phyloP scores from a whole-genome alignment of 352 stramenopile species.

The Hyaloperonospora brassicae region DNA sequence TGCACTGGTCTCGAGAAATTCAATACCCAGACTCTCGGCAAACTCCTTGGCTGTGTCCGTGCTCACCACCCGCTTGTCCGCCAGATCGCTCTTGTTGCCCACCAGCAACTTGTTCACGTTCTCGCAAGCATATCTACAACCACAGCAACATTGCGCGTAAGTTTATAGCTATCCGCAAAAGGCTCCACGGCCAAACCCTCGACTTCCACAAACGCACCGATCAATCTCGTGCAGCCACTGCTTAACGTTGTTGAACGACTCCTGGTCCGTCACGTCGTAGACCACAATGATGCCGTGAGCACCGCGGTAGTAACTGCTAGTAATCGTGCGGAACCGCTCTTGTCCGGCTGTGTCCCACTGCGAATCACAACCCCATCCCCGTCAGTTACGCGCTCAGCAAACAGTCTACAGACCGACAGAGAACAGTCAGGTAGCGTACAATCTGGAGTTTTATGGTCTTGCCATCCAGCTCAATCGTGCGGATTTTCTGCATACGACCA shows the following conservation, averaged over 20 bases:
- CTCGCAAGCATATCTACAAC: constrained; percentile 91
- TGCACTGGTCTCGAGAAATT: constrained; percentile 85
- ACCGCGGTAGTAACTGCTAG: constrained; percentile 97
- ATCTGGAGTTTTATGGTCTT: constrained; percentile 99
- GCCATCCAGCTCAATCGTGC: constrained; percentile 97
- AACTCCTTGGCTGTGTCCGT: constrained; percentile 90
- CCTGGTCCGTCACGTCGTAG: constrained; percentile 98
- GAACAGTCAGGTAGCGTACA: constrained; percentile 37
- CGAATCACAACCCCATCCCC: constrained; percentile 10
- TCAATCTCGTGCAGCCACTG: constrained; percentile 95
- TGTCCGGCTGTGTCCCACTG: constrained; percentile 99
- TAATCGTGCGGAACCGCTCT: constrained; percentile 99
- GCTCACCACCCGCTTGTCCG: constrained; percentile 90
- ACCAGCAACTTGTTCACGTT: constrained; percentile 96
- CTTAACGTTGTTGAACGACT: constrained; percentile 97
- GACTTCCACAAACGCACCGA: constrained; percentile 28
- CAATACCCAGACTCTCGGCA: constrained; percentile 79
- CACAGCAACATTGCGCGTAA: constrained; percentile 4
- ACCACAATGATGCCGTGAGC: constrained; percentile 99
- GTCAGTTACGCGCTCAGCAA: background rate
- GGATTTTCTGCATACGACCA: constrained; percentile 89
- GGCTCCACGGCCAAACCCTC: background rate
- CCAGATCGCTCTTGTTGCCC: constrained; percentile 97
- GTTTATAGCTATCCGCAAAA: background rate
- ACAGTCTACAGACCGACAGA: background rate